Conservation (phyloP, 2,329 filamentous ascomycete species). For the Ploettnerulaceae sp. region DNA sequence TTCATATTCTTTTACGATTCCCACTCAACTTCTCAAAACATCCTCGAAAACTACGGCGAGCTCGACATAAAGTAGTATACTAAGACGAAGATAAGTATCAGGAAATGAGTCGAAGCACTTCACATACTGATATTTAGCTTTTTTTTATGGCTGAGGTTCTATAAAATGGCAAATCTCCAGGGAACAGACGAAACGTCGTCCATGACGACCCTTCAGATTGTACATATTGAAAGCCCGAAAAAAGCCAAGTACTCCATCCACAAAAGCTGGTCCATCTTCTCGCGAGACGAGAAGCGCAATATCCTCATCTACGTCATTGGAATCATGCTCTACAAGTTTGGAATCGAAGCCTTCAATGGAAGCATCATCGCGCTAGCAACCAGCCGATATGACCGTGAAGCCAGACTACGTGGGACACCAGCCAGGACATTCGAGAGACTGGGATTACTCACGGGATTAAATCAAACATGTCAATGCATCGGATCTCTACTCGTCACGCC, state of each 20-base stretch:
- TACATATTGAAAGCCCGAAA: not conserved
- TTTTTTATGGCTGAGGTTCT: too few relatives aligned
- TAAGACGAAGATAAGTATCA: not conserved
- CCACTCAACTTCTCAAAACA: too few relatives aligned
- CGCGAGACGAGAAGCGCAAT: not conserved
- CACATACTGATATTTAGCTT: too few relatives aligned
- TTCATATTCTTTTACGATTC: too few relatives aligned
- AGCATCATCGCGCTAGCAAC: slow-evolving; percentile 4
- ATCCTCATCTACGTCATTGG: not conserved
- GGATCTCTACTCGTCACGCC: slow-evolving; percentile 2
- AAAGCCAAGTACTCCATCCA: not conserved
- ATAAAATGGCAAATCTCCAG: not conserved
- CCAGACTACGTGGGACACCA: not conserved
- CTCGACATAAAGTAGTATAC: not conserved
- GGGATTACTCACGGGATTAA: not conserved
- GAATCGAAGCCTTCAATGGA: slow-evolving; percentile 4
- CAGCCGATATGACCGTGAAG: slow-evolving; percentile 4
- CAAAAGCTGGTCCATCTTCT: not conserved
- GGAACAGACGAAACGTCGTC: not conserved
- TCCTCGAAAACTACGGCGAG: too few relatives aligned
- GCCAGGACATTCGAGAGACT: not conserved
- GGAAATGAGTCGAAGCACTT: too few relatives aligned
- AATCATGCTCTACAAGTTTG: slow-evolving; percentile 7
- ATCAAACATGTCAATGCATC: not conserved
- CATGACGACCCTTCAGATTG: not conserved